A percentile compares a stretch with the other conserved stretches of the same genome.
Conservation (phyloP, 805 yeast genomes). For the Candida morakotiae region DNA sequence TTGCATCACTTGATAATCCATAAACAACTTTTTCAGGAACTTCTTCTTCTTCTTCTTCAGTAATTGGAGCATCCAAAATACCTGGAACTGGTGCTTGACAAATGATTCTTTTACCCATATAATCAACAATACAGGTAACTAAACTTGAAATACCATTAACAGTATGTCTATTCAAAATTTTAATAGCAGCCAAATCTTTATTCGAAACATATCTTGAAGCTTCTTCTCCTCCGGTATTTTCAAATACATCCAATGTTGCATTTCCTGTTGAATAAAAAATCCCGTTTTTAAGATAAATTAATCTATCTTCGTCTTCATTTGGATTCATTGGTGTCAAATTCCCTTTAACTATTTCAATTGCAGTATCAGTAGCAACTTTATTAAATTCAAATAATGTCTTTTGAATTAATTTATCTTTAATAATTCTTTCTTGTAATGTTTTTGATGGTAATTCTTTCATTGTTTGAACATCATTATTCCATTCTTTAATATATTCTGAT, state of each 20-base stretch:
- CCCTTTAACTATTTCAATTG: constrained; percentile 69
- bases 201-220: constrained; percentile 79
- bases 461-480: constrained; percentile 89
- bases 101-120: constrained; percentile 79
- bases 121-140: constrained; percentile 84
- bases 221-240: constrained; percentile 69
- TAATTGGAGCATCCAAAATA: constrained; percentile 44
- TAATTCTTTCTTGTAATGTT: constrained; percentile 59
- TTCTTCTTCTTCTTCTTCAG: constrained; percentile 38
- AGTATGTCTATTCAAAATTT: constrained; percentile 63
- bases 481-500: constrained; percentile 60
- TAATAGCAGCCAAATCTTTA: constrained; percentile 75
- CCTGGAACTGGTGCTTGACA: constrained; percentile 98
- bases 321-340: constrained; percentile 78
- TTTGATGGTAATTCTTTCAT: constrained; percentile 65
- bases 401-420: constrained; percentile 71
- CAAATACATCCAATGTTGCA: constrained; percentile 60
- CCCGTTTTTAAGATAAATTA: constrained; percentile 73
- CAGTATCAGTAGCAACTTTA: constrained; percentile 71
- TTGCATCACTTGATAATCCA: constrained; percentile 66
- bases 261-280: constrained; percentile 81
- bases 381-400: constrained; percentile 76
- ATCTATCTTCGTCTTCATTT: constrained; percentile 56
- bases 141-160: constrained; percentile 61
- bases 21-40: constrained; percentile 56